Evolutionary conservation across 1,284 basidiomycete species (phyloP).

Genomic region (Ustilago curta): DNA sequence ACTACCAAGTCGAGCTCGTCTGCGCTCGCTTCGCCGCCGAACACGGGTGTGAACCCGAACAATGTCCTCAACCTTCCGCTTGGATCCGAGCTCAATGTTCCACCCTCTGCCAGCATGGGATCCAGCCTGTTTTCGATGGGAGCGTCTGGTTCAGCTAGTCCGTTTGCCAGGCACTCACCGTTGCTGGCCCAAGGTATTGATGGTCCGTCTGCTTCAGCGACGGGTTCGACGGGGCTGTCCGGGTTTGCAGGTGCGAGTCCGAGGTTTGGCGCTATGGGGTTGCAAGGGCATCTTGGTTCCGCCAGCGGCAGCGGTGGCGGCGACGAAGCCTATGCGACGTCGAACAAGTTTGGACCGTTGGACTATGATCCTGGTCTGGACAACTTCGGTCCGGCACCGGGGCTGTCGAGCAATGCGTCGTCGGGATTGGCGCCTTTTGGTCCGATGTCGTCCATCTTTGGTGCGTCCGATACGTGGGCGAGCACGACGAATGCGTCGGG

Average conservation of each 20-base stretch:
- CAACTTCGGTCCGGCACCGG: constrained; percentile 40
- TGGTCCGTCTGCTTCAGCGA: constrained; percentile 5
- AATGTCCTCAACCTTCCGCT: constrained; percentile 27
- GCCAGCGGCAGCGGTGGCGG: background rate
- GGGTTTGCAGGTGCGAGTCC: constrained; percentile 34
- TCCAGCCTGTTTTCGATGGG: constrained; percentile 32
- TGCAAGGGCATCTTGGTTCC: constrained; percentile 12
- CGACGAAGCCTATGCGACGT: constrained; percentile 19
- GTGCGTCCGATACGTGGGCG: constrained; percentile 37
- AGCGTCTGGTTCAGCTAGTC: constrained; percentile 21
- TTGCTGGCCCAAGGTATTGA: constrained; percentile 33
- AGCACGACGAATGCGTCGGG: constrained; percentile 21
- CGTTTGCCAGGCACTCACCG: constrained; percentile 39
- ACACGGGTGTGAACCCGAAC: constrained; percentile 8
- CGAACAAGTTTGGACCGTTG: constrained; percentile 41
- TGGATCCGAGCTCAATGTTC: constrained; percentile 25
- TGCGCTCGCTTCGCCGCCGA: constrained; percentile 20
- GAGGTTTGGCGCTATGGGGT: constrained; percentile 22
- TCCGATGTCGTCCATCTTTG: constrained; percentile 39
- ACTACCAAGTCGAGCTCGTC: constrained; percentile 28
- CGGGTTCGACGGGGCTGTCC: background rate
- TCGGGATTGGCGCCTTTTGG: constrained; percentile 24
- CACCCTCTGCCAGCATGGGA: constrained; percentile 19
- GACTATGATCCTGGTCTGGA: constrained; percentile 46
- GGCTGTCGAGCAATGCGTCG: constrained; percentile 5